These are phyloP conservation scores for Colletotrichum truncatum DNA, from an alignment of 2,329 filamentous ascomycete genomes.

Conservation along the genomic window DNA sequence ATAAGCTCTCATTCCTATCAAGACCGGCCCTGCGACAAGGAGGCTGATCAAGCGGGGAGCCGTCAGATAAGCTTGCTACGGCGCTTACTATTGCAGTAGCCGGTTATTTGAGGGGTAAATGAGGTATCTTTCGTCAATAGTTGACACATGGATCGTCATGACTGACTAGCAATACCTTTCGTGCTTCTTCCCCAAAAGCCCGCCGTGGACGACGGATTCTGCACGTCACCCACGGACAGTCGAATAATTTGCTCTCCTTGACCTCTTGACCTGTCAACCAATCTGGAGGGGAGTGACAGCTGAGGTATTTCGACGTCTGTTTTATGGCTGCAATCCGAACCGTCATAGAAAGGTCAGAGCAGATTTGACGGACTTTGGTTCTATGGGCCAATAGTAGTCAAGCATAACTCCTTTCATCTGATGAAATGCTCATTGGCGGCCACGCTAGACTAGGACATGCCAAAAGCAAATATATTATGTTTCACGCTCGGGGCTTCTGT, in stretches of 20 bases:
- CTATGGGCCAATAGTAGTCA: constrained; percentile 5
- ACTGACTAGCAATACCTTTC: background rate
- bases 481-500: constrained; percentile 24
- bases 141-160: constrained; percentile 11
- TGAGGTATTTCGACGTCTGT: background rate
- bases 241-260: background rate
- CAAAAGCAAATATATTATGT: constrained; percentile 17
- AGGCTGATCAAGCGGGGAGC: too few species aligned
- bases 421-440: constrained; percentile 16
- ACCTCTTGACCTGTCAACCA: background rate
- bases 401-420: constrained; percentile 17
- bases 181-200: background rate
- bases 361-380: constrained; percentile 1
- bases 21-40: too few species aligned
- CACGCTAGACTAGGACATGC: constrained; percentile 18
- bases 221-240: constrained; percentile 1
- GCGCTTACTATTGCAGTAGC: background rate
- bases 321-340: background rate
- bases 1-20: background rate
- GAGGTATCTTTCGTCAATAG: background rate
- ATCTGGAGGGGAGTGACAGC: too few species aligned
- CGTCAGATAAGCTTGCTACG: background rate
- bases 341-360: constrained; percentile 6
- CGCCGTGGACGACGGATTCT: background rate
- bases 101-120: background rate